phyloP scores from a whole-genome alignment of 441 rosid species.

The Croton setiger region DNA sequence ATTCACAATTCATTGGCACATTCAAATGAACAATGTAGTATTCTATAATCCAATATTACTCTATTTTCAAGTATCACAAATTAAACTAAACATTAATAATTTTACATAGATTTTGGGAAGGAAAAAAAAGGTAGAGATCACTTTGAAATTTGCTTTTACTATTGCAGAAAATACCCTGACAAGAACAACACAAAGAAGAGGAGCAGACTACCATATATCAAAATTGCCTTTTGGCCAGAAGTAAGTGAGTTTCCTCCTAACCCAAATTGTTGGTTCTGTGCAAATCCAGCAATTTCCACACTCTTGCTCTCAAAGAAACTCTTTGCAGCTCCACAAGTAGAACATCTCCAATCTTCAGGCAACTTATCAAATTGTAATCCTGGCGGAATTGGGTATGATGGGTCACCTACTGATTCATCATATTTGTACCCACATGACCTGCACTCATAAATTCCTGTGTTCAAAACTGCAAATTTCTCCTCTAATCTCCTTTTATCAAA shows the following conservation, averaged over 20 bases:
- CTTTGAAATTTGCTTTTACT: background rate
- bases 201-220: constrained; percentile 73
- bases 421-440: constrained; percentile 86
- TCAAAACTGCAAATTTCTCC: constrained; percentile 85
- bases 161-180: constrained; percentile 79
- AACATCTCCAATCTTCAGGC: constrained; percentile 88
- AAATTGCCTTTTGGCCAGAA: constrained; percentile 73
- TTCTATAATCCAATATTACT: background rate
- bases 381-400: constrained; percentile 80
- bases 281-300: constrained; percentile 96
- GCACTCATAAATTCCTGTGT: constrained; percentile 91
- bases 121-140: too few species aligned
- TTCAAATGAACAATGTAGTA: background rate
- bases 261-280: constrained; percentile 89
- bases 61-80: constrained; percentile 13
- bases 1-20: background rate
- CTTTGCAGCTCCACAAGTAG: constrained; percentile 91
- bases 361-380: constrained; percentile 69
- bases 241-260: constrained; percentile 85
- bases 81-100: background rate
- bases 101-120: background rate
- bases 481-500: constrained; percentile 56
- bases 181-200: constrained; percentile 64
- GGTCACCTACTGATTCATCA: constrained; percentile 85
- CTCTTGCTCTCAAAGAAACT: constrained; percentile 81